Conservation (phyloP, 2,329 filamentous ascomycete genomes). For the Neofusicoccum sp. region DNA sequence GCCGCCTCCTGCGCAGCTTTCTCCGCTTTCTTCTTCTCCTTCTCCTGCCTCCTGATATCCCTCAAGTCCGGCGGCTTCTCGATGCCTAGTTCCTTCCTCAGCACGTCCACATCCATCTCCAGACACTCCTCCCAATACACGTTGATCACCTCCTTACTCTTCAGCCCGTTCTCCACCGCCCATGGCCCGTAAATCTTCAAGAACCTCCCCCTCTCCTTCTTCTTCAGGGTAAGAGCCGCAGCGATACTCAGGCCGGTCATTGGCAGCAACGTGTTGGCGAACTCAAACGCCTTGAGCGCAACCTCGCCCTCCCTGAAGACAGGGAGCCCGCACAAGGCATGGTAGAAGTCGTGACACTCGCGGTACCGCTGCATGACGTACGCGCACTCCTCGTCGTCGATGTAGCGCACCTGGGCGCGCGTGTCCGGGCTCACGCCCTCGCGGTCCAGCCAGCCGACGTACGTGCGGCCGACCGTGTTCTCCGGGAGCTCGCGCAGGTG, state of each 20-base stretch:
- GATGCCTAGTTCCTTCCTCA: constrained; percentile 75
- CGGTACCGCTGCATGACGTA: constrained; percentile 99
- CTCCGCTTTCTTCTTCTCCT: constrained; percentile 65
- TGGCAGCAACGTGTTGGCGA: constrained; percentile 86
- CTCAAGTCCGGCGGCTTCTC: constrained; percentile 86
- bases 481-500: constrained; percentile 69
- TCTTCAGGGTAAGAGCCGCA: constrained; percentile 65
- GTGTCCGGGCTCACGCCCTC: constrained; percentile 94
- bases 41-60: constrained; percentile 68
- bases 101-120: constrained; percentile 73
- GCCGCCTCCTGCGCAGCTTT: constrained; percentile 48
- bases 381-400: constrained; percentile 92
- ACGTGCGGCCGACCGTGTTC: constrained; percentile 76
- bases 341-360: constrained; percentile 97
- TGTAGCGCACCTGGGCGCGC: constrained; percentile 76
- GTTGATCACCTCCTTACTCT: constrained; percentile 80
- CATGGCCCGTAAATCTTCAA: constrained; percentile 78
- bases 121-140: constrained; percentile 97
- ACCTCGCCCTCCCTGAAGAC: constrained; percentile 94
- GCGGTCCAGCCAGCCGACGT: constrained; percentile 86
- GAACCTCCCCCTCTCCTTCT: constrained; percentile 64
- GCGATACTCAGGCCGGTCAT: constrained; percentile 90
- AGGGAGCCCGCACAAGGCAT: constrained; percentile 87
- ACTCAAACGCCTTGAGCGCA: constrained; percentile 97
- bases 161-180: constrained; percentile 80